These are phyloP conservation scores for Botrytis paeoniae DNA, from an alignment of 2,329 filamentous ascomycete species.

Conservation along the genomic window DNA sequence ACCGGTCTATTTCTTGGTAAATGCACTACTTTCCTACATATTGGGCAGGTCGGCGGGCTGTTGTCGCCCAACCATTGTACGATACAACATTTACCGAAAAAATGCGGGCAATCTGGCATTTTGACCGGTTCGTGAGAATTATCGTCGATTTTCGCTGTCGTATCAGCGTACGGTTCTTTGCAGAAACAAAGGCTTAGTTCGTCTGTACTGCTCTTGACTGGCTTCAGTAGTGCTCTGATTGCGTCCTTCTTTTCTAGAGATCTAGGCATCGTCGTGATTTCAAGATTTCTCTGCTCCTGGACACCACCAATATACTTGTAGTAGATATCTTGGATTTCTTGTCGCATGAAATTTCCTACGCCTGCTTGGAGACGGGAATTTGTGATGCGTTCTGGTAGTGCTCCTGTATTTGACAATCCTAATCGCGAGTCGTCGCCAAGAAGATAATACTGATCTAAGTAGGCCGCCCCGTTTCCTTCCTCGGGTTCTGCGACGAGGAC, in stretches of 20 bases:
- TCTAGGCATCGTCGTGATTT: no score
- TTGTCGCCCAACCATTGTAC: not conserved
- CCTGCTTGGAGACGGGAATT: not conserved
- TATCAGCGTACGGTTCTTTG: not conserved
- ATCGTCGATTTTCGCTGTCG: not conserved
- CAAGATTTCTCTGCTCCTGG: no score
- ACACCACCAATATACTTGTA: no score
- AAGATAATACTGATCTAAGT: not conserved
- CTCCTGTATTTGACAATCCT: not conserved
- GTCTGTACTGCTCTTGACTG: not conserved
- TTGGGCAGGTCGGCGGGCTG: not conserved
- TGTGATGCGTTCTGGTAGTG: accelerated
- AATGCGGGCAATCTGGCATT: not conserved
- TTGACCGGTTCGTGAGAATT: not conserved
- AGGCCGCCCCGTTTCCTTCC: no score
- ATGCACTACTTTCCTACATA: not conserved
- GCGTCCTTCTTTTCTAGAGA: no score
- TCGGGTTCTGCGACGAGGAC: not conserved
- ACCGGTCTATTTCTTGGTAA: not conserved
- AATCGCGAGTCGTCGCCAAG: not conserved
- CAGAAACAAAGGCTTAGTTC: not conserved
- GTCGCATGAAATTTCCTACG: no score
- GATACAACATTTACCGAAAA: not conserved
- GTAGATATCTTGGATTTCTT: not conserved
- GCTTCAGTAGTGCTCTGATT: not conserved